Evolutionary conservation across 768 basidiomycete species (phyloP).

Genomic region (Russula sp.): DNA sequence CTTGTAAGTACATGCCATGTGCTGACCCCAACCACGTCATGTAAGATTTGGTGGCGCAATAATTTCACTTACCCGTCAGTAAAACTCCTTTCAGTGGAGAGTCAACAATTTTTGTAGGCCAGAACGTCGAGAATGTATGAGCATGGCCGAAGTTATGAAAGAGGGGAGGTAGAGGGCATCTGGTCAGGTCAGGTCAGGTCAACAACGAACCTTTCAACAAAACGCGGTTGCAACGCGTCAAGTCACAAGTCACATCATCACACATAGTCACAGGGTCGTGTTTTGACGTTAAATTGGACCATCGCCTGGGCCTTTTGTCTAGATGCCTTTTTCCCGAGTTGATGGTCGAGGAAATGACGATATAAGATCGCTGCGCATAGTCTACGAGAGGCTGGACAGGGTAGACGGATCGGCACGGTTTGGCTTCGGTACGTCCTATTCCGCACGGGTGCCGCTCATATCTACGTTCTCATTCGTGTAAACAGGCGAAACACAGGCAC

Average conservation of each 20-base stretch:
- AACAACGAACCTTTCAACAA: not conserved
- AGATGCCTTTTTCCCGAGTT: conserved; percentile 32
- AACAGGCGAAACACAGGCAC: conserved; percentile 43
- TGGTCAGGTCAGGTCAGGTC: no score
- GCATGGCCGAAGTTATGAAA: not conserved
- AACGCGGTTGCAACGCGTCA: not conserved
- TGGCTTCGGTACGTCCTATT: conserved; percentile 48
- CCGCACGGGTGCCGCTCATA: conserved; percentile 15
- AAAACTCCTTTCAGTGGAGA: not conserved
- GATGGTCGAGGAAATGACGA: conserved; percentile 41
- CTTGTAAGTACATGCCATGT: conserved; percentile 4
- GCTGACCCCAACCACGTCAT: not conserved
- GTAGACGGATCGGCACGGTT: conserved; percentile 79
- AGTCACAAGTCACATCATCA: not conserved
- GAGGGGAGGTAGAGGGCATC: not conserved
- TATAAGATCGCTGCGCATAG: conserved; percentile 43
- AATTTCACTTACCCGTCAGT: not conserved
- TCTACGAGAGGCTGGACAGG: conserved; percentile 60
- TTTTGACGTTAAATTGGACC: conserved; percentile 1
- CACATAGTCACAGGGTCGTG: not conserved
- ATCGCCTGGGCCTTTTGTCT: not conserved
- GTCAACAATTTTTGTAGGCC: not conserved
- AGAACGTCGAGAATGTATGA: not conserved
- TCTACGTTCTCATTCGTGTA: not conserved
- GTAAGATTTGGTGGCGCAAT: conserved; percentile 4